phyloP scores from a whole-genome alignment of 495 filamentous ascomycete species.

The Xeromyces bisporus region DNA sequence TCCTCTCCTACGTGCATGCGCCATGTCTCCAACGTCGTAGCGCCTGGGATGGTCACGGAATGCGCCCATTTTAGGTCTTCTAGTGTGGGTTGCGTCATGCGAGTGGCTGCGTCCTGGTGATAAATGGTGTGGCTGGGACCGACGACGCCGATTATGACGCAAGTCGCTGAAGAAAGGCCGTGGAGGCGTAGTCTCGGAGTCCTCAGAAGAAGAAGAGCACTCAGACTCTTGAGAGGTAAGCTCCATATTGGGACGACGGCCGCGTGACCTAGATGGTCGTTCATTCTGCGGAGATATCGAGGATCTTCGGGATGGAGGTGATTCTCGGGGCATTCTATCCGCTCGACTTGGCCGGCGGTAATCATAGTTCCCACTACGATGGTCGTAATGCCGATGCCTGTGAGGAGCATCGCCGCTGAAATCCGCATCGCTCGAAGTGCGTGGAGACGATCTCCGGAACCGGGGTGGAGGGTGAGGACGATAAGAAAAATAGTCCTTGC shows the following conservation, averaged over 20 bases:
- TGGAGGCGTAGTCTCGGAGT: background rate
- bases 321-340: background rate
- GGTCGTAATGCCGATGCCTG: background rate
- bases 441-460: conserved; percentile 10
- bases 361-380: background rate
- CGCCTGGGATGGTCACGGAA: background rate
- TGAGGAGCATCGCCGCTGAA: background rate
- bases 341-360: background rate
- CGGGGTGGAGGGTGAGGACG: conserved; percentile 2
- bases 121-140: background rate
- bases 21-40: too few relatives aligned
- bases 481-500: conserved; percentile 15
- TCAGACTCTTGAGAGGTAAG: background rate
- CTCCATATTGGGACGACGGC: background rate
- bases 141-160: background rate
- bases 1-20: too few relatives aligned
- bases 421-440: conserved; percentile 7
- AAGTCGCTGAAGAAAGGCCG: background rate
- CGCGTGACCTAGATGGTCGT: background rate
- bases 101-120: background rate
- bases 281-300: background rate
- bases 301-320: background rate
- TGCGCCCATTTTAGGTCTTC: background rate
- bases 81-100: background rate
- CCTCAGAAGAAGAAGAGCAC: background rate